phyloP scores from a whole-genome alignment of 768 basidiomycete species.

The Phylloporus scabripes region DNA sequence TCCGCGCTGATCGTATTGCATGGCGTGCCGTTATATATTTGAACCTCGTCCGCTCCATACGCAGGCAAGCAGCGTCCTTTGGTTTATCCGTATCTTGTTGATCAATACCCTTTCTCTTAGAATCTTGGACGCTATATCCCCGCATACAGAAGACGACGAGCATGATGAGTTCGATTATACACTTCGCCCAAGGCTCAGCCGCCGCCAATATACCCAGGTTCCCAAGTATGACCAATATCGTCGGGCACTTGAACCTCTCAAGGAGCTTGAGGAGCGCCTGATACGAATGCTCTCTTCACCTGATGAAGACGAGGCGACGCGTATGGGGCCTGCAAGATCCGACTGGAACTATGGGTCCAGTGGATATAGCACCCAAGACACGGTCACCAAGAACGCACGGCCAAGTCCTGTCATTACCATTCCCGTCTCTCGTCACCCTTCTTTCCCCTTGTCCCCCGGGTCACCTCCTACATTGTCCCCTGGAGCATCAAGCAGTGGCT shows the following conservation, averaged over 20 bases:
- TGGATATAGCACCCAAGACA: constrained; percentile 6
- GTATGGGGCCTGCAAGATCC: constrained; percentile 37
- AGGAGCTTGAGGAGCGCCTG: constrained; percentile 64
- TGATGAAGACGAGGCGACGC: constrained; percentile 62
- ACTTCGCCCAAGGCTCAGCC: constrained; percentile 40
- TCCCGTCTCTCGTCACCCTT: constrained; percentile 19
- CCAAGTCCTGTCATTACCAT: constrained; percentile 37
- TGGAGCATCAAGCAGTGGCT: constrained; percentile 29
- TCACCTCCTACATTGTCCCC: constrained; percentile 28
- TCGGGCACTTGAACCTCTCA: constrained; percentile 58
- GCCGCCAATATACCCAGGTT: constrained; percentile 44
- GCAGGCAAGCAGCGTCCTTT: constrained; percentile 44
- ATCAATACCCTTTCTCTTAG: constrained; percentile 30
- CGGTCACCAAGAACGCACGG: constrained; percentile 35
- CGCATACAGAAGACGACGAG: constrained; percentile 55
- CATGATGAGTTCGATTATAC: constrained; percentile 50
- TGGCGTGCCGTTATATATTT: constrained; percentile 89
- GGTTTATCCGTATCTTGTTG: background rate
- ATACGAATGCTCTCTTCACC: constrained; percentile 62
- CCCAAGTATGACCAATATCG: constrained; percentile 60
- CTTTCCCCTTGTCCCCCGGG: constrained; percentile 23
- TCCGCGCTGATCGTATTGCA: constrained; percentile 74
- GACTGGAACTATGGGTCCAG: constrained; percentile 35
- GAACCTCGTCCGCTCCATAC: constrained; percentile 78
- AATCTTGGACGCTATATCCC: constrained; percentile 69